Evolutionary conservation across 768 basidiomycete genomes (phyloP).

Genomic region (Megacollybia marginata): DNA sequence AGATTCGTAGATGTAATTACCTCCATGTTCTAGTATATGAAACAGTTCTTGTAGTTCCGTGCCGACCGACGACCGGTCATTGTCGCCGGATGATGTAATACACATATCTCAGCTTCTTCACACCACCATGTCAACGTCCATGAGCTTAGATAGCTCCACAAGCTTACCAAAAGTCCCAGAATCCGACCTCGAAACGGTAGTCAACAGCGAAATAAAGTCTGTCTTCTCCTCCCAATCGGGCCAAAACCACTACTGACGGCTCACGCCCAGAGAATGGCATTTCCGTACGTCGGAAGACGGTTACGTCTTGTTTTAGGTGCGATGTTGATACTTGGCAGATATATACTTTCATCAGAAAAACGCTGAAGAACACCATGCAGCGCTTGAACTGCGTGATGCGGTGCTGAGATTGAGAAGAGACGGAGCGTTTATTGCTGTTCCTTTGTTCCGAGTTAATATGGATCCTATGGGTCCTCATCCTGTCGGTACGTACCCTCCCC

Average conservation of each 20-base stretch:
- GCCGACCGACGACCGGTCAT: no score
- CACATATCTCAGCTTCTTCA: no score
- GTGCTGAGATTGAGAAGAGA: constrained; percentile 64
- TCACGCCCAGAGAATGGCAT: constrained; percentile 59
- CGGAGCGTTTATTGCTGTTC: constrained; percentile 76
- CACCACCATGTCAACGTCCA: no score
- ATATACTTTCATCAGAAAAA: constrained; percentile 76
- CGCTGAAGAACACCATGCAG: constrained; percentile 51
- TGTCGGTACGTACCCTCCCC: constrained; percentile 40
- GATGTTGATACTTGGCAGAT: constrained; percentile 33
- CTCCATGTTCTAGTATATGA: no score
- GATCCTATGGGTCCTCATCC: constrained; percentile 72
- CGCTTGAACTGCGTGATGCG: constrained; percentile 62
- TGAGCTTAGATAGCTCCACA: no score
- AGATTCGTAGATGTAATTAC: no score
- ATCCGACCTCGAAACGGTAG: constrained; percentile 48
- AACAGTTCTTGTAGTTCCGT: no score
- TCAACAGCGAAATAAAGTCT: constrained; percentile 59
- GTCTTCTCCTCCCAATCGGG: constrained; percentile 4
- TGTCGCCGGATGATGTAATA: no score
- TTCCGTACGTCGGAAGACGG: constrained; percentile 46
- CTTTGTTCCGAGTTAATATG: constrained; percentile 62
- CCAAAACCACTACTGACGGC: neutral
- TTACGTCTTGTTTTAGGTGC: constrained; percentile 1
- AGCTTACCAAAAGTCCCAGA: constrained; percentile 17